Evolutionary conservation across 169 alveolate genomes (phyloP).

Genomic region (Cryptosporidium parvum): DNA sequence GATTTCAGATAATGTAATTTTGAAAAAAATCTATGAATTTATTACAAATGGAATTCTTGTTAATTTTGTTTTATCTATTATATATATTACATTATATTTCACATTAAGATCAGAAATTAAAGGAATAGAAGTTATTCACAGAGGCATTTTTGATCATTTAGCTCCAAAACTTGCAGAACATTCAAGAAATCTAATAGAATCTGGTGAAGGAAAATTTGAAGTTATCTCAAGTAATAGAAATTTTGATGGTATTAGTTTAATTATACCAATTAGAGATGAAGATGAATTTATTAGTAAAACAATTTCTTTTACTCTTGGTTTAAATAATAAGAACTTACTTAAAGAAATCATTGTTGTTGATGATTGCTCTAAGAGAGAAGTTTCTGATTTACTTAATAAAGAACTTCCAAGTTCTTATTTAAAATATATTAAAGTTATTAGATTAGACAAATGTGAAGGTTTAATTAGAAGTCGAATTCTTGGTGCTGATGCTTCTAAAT

Average conservation of each 20-base stretch:
- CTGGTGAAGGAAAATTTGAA: conserved; percentile 23
- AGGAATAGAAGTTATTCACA: conserved; percentile 26
- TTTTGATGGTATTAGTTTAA: conserved; percentile 66
- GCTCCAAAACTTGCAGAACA: conserved; percentile 34
- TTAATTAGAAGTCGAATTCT: conserved; percentile 77
- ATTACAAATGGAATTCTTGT: background rate
- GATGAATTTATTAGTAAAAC: conserved; percentile 77
- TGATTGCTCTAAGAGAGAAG: conserved; percentile 80
- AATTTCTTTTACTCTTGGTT: conserved; percentile 73
- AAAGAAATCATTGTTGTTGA: conserved; percentile 81
- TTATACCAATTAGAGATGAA: conserved; percentile 81
- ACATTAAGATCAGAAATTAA: background rate
- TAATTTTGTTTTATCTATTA: background rate
- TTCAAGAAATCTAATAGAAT: conserved; percentile 6
- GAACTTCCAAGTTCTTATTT: conserved; percentile 22
- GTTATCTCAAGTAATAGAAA: background rate
- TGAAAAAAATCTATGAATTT: background rate
- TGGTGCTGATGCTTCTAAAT: conserved; percentile 77
- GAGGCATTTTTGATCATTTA: conserved; percentile 27
- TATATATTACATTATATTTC: background rate
- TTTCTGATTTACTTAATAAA: conserved; percentile 34
- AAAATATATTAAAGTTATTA: conserved; percentile 47
- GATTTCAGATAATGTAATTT: background rate
- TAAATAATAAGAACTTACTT: conserved; percentile 63
- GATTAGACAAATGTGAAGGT: conserved; percentile 80